Conservation (phyloP, 257 asterid species). For the Henckelia pumila region DNA sequence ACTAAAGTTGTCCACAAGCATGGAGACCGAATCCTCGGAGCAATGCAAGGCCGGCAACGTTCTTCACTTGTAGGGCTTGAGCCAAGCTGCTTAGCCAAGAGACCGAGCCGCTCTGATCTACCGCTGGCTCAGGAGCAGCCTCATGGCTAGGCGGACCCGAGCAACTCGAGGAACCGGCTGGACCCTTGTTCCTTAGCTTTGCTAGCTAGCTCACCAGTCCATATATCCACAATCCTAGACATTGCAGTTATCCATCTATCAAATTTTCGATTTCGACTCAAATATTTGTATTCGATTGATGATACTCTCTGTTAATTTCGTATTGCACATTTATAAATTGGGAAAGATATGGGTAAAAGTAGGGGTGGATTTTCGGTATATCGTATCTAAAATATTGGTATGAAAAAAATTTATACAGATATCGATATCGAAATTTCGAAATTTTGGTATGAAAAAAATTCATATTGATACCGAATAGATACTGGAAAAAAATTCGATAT, state of each 20-base stretch:
- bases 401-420: no score
- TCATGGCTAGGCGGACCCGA: constrained; percentile 23
- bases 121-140: neutral
- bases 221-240: constrained; percentile 53
- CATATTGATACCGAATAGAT: no score
- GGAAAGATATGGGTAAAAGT: neutral
- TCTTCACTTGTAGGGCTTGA: constrained; percentile 20
- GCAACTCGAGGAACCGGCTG: constrained; percentile 14
- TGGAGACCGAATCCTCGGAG: constrained; percentile 48
- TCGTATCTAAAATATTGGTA: no score
- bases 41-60: constrained; percentile 25
- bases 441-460: no score
- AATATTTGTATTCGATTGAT: neutral
- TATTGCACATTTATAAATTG: neutral
- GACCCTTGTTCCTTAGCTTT: constrained; percentile 37
- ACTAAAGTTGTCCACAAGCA: constrained; percentile 40
- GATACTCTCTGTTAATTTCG: neutral
- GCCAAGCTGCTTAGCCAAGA: constrained; percentile 30
- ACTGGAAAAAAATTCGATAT: no score
- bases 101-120: constrained; percentile 6
- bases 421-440: no score
- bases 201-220: constrained; percentile 51
- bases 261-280: no score
- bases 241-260: constrained; percentile 34
- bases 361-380: no score